Percentiles rank a stretch among this genome's conserved stretches.
These are phyloP conservation scores for Hordeum marinum DNA, from an alignment of 176 grass and related monocot genomes.

Conservation along the genomic window DNA sequence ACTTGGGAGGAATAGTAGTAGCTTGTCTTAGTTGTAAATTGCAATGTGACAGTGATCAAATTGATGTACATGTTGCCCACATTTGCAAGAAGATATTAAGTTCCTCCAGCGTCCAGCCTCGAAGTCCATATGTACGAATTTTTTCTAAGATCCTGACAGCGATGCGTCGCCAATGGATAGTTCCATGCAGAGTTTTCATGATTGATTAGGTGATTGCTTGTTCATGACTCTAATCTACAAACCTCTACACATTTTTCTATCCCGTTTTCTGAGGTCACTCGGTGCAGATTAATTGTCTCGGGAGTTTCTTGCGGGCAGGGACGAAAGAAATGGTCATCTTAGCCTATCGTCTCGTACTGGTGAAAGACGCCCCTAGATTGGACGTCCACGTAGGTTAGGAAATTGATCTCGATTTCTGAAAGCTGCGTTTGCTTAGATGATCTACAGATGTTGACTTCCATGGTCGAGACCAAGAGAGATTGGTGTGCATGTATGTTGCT, in stretches of 20 bases:
- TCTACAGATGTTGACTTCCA: neutral
- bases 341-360: neutral
- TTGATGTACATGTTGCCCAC: neutral
- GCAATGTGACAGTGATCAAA: neutral
- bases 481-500: neutral
- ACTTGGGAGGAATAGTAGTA: neutral
- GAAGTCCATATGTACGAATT: neutral
- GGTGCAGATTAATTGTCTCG: neutral
- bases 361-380: neutral
- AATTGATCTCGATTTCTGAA: neutral
- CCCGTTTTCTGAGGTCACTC: neutral
- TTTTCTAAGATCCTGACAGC: neutral
- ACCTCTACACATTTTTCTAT: neutral
- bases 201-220: neutral
- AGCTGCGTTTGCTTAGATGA: neutral
- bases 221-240: neutral
- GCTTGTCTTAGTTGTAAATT: neutral
- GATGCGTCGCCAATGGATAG: neutral
- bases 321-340: conserved; percentile 15
- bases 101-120: neutral
- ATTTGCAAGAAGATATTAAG: neutral
- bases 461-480: neutral
- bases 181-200: neutral
- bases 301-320: conserved; percentile 22
- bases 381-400: neutral